A percentile compares a stretch with the other conserved stretches of the same genome.
These are phyloP conservation scores for Cladophialophora carrionii DNA, from an alignment of 2,329 filamentous ascomycete genomes.

Conservation along the genomic window DNA sequence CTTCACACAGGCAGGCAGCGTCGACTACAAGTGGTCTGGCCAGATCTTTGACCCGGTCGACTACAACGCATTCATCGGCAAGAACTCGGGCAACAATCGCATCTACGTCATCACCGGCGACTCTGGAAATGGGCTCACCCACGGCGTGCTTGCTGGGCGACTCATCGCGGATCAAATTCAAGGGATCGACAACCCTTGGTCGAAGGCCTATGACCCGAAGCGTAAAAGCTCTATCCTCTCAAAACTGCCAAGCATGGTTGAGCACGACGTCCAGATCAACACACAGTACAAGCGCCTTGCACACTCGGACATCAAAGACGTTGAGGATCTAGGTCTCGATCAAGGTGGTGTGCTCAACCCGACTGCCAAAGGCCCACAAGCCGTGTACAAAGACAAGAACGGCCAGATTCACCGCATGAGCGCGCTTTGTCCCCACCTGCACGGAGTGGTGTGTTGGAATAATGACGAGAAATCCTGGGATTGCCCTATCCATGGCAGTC, in stretches of 20 bases:
- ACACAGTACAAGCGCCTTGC: constrained; percentile 60
- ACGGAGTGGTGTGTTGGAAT: constrained; percentile 63
- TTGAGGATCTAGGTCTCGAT: constrained; percentile 57
- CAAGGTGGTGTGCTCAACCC: constrained; percentile 58
- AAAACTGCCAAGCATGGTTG: constrained; percentile 51
- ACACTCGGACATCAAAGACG: constrained; percentile 59
- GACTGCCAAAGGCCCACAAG: constrained; percentile 52
- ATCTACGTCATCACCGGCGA: constrained; percentile 62
- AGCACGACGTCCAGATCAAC: constrained; percentile 60
- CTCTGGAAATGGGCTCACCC: constrained; percentile 61
- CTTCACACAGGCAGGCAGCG: constrained; percentile 54
- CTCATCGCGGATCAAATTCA: constrained; percentile 61
- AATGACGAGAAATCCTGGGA: constrained; percentile 58
- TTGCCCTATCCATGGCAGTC: constrained; percentile 55
- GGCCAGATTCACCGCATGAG: constrained; percentile 57
- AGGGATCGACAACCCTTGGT: constrained; percentile 45
- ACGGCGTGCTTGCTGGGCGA: constrained; percentile 57
- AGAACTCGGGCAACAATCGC: constrained; percentile 57
- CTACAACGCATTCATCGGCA: constrained; percentile 60
- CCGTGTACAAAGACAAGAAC: constrained; percentile 61
- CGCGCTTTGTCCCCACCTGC: constrained; percentile 61
- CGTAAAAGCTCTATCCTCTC: constrained; percentile 49
- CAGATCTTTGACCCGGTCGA: constrained; percentile 62
- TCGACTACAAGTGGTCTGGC: constrained; percentile 62
- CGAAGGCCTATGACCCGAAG: constrained; percentile 9